These are phyloP conservation scores for Botrytis medusae DNA, from an alignment of 2,329 filamentous ascomycete genomes.

Conservation along the genomic window DNA sequence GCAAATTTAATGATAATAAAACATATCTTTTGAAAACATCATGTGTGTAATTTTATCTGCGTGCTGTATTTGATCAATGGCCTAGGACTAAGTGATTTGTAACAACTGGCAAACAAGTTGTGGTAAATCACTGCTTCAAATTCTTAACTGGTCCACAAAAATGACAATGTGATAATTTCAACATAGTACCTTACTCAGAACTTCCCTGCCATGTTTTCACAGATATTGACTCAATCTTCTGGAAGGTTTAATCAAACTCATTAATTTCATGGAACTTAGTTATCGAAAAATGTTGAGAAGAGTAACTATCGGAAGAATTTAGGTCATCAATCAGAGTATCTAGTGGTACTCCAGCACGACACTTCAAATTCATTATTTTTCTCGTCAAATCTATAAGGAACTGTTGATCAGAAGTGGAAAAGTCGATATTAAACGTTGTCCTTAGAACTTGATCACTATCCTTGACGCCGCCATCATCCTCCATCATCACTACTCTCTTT, in stretches of 20 bases:
- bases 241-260: not conserved
- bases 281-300: not conserved
- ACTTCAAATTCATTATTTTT: not conserved
- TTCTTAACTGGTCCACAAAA: not conserved
- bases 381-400: not conserved
- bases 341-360: fast-evolving
- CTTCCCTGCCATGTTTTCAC: fast-evolving
- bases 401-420: not conserved
- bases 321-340: not conserved
- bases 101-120: not conserved
- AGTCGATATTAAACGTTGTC: fast-evolving
- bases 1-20: not conserved
- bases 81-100: too few relatives aligned
- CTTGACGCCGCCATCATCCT: not conserved
- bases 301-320: not conserved
- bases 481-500: not conserved
- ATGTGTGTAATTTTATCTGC: not conserved
- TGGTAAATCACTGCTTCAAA: not conserved
- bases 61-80: not conserved
- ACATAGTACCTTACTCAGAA: not conserved
- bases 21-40: not conserved
- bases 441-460: fast-evolving
- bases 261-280: not conserved
- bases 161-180: not conserved
- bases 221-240: not conserved